Conservation (phyloP, 176 grass and related monocot species). For the Eragrostis nindensis region DNA sequence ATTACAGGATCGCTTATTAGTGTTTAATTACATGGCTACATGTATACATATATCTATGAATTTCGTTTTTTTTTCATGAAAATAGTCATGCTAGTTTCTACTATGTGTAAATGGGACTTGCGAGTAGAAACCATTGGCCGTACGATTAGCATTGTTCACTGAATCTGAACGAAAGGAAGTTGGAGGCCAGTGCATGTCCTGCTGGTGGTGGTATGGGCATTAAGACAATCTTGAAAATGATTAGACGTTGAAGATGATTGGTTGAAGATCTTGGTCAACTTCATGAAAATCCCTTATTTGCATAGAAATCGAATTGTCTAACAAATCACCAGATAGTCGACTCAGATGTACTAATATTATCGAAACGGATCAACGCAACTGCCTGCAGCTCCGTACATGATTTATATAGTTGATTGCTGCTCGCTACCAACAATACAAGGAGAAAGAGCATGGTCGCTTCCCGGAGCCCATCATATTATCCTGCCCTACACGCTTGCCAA, state of each 20-base stretch:
- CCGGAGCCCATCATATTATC: not conserved
- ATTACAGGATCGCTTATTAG: too few species aligned
- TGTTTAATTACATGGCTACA: too few species aligned
- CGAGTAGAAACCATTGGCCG: not conserved
- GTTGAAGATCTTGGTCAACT: conserved; percentile 13
- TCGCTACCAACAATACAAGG: conserved; percentile 26
- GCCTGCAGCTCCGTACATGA: not conserved
- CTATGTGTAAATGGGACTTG: too few species aligned
- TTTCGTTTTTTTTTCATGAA: too few species aligned
- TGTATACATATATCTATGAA: too few species aligned
- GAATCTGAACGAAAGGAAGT: not conserved
- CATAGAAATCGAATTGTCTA: not conserved
- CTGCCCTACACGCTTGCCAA: not conserved
- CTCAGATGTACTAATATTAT: not conserved
- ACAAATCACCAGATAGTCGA: too few species aligned
- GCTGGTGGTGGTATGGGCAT: not conserved
- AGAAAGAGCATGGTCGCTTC: conserved; percentile 35
- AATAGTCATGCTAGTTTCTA: too few species aligned
- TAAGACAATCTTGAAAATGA: not conserved
- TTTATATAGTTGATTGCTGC: conserved; percentile 3
- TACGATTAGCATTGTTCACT: not conserved
- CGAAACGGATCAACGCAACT: not conserved
- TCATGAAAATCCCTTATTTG: not conserved
- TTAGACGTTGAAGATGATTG: not conserved
- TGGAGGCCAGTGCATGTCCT: not conserved